Evolutionary conservation across 192 early-diverging fungal species (phyloP).

Genomic region (Coemansia sp.): DNA sequence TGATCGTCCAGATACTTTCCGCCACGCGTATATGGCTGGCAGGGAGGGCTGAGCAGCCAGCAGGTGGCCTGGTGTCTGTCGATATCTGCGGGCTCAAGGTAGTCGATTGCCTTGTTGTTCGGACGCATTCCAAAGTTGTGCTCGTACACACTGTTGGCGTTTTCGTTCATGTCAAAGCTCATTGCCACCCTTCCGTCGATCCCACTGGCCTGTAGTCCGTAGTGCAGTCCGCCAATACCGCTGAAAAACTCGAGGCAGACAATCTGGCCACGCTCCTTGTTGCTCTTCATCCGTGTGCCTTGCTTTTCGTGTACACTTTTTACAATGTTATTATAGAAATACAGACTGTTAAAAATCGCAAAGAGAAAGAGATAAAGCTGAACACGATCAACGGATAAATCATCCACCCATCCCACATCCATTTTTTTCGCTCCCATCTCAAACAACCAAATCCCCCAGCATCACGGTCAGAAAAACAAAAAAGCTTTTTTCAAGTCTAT

Average conservation of each 20-base stretch:
- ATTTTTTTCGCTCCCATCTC: too few relatives aligned
- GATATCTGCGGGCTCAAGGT: conserved; percentile 29
- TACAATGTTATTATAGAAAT: neutral
- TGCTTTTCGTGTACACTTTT: neutral
- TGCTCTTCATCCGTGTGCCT: conserved; percentile 7
- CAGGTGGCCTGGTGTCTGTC: conserved; percentile 69
- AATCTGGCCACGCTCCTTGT: conserved; percentile 2
- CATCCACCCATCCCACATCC: too few relatives aligned
- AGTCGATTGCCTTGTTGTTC: conserved; percentile 54
- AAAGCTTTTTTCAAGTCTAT: neutral
- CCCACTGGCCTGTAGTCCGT: conserved; percentile 39
- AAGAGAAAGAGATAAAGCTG: neutral
- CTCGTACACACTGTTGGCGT: conserved; percentile 49
- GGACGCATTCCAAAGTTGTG: conserved; percentile 46
- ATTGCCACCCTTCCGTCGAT: conserved; percentile 23
- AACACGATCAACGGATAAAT: neutral
- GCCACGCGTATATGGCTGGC: conserved; percentile 81
- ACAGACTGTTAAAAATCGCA: neutral
- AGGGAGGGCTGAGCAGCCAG: conserved; percentile 93
- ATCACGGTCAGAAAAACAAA: neutral
- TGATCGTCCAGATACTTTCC: conserved; percentile 76
- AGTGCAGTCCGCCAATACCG: conserved; percentile 54
- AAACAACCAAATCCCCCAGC: too few relatives aligned
- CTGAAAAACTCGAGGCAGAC: conserved; percentile 56
- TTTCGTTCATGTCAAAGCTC: conserved; percentile 55